phyloP scores from a whole-genome alignment of 2,329 filamentous ascomycete species.

The Venturia pyrina region DNA sequence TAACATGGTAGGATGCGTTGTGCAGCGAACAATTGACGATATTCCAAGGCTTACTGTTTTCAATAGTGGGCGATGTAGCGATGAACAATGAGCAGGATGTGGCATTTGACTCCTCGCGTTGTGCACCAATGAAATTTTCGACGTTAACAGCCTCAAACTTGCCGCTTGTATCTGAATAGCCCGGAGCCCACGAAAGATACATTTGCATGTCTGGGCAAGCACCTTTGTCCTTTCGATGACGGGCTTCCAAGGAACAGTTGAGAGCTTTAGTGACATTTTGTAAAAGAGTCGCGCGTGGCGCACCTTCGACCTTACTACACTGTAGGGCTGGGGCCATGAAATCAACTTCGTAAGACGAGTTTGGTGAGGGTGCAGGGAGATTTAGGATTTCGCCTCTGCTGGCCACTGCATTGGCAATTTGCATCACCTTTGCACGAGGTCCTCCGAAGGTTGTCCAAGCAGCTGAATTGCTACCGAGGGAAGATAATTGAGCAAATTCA shows the following conservation, averaged over 20 bases:
- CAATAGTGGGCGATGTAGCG: background rate
- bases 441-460: background rate
- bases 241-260: background rate
- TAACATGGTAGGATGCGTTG: conserved; percentile 6
- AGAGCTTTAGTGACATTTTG: background rate
- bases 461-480: background rate
- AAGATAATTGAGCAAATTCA: background rate
- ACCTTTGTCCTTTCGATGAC: background rate
- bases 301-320: background rate
- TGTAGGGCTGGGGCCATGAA: background rate
- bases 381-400: background rate
- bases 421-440: background rate
- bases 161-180: background rate
- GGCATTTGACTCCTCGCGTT: background rate
- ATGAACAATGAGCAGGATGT: background rate
- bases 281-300: background rate
- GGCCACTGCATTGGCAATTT: background rate
- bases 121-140: background rate
- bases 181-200: conserved; percentile 4
- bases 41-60: background rate
- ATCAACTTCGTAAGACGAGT: background rate
- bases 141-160: background rate
- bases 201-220: background rate
- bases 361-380: background rate
- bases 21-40: background rate